A percentile compares a stretch with the other conserved stretches of the same genome.
These are phyloP conservation scores for Calophaca sinica DNA, from an alignment of 306 rosid genomes.

Conservation along the genomic window DNA sequence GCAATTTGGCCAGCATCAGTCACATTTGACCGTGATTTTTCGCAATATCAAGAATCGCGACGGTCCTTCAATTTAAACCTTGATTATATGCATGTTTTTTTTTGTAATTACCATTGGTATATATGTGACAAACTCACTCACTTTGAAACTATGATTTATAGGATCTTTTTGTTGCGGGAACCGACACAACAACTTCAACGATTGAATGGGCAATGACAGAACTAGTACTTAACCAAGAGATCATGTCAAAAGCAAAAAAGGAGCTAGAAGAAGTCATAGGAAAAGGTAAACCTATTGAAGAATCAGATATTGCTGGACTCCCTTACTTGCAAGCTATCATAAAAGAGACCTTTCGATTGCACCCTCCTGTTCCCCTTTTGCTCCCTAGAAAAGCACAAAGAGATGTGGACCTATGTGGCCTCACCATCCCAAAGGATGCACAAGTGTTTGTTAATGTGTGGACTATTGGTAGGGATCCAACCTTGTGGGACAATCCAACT, in stretches of 20 bases:
- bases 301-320: conserved; percentile 52
- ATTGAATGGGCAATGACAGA: conserved; percentile 65
- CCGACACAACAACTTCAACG: conserved; percentile 49
- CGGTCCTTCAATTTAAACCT: too few species aligned
- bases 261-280: conserved; percentile 53
- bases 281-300: conserved; percentile 55
- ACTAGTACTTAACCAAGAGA: conserved; percentile 48
- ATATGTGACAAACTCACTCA: background rate
- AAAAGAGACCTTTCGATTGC: conserved; percentile 58
- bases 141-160: background rate
- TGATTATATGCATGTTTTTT: background rate
- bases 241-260: conserved; percentile 48
- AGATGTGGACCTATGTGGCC: conserved; percentile 52
- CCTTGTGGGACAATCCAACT: conserved; percentile 50
- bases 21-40: too few species aligned
- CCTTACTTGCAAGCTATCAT: conserved; percentile 59
- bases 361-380: conserved; percentile 49
- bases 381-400: conserved; percentile 57
- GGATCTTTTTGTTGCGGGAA: conserved; percentile 59
- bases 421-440: conserved; percentile 54
- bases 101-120: background rate
- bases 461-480: conserved; percentile 48
- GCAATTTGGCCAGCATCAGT: too few species aligned
- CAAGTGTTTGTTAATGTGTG: conserved; percentile 56
- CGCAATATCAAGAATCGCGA: too few species aligned